phyloP scores from a whole-genome alignment of 345 rosid genomes.

The Firmiana major region DNA sequence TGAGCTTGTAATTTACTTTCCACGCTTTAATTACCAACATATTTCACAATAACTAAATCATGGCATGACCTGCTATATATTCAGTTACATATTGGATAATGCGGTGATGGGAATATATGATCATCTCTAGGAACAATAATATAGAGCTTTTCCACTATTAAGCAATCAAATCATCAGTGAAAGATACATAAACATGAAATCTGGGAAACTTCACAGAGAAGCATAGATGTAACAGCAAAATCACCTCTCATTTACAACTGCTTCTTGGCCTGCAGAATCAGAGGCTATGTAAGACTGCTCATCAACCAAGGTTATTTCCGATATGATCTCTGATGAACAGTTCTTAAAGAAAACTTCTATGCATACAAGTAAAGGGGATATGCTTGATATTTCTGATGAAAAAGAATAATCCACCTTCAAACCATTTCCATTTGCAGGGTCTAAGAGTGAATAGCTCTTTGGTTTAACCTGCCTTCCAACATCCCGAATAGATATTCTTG shows the following conservation, averaged over 20 bases:
- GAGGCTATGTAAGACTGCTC: conserved; percentile 50
- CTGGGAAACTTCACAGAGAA: not conserved
- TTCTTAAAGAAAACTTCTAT: conserved; percentile 71
- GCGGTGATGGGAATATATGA: not conserved
- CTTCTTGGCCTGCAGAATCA: conserved; percentile 45
- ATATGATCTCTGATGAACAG: conserved; percentile 56
- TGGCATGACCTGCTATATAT: not conserved
- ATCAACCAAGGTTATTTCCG: conserved; percentile 50
- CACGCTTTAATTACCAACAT: not conserved
- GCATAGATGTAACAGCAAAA: conserved; percentile 10
- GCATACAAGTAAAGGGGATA: conserved; percentile 62
- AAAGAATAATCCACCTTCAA: conserved; percentile 79
- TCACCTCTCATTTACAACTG: conserved; percentile 54
- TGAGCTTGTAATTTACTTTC: not conserved
- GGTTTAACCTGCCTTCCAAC: conserved; percentile 62
- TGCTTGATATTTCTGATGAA: conserved; percentile 60
- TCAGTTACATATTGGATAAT: not conserved
- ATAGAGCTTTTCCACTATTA: not conserved
- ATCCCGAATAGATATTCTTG: conserved; percentile 74
- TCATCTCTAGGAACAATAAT: not conserved
- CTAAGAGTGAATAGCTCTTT: conserved; percentile 65
- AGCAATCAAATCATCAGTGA: not conserved
- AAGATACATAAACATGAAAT: not conserved
- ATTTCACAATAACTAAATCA: not conserved
- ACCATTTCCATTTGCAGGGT: conserved; percentile 79